Evolutionary conservation across 192 early-diverging fungal genomes (phyloP), one percentile per base, ranked within the genome.

Genomic region (Neocallimastix lanati): DNA sequence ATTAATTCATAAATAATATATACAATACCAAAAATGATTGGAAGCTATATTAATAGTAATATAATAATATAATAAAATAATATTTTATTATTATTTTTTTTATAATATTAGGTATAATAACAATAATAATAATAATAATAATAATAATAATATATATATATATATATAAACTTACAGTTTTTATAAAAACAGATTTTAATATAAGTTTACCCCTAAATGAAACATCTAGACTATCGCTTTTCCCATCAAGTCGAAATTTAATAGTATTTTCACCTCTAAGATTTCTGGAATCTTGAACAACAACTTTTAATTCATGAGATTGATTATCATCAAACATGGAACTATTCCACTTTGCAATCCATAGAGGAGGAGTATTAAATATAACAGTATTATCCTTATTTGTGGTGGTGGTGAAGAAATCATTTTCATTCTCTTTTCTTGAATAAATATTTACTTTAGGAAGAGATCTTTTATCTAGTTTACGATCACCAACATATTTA

Each of bases 321-420:
- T 81, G 77, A 28, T 87, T 89, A 78, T 94, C 92, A 81, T 93
- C 86, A 82, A 87, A 97, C n/a, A 78, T 27, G 4, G 82, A 80
- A 25, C 93, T 88, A 80, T 93, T 85, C 95, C 95, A 97, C 16
- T 85, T 84, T 0, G 85, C 82, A 0, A 86, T 86, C 89, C 93
- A 97, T 28, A 97, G 86, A 13, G 93, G 95, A 6, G 93, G 82
- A 33, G 88, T 82, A 1, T 84, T 82, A 28, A 82, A 79, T 0
- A 79, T 58, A 9, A 38, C 82, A 12, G 80, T 80, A 28, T 84
- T 78, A 16, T 83, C 78, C 85, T 82, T 7, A 16, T 30, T 9
- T 77, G 5, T 21, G n/a, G n/a, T n/a, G n/a, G n/a, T n/a, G n/a
- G n/a, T n/a, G n/a, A n/a, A n/a, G n/a, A n/a, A n/a, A n/a, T n/a